Base-by-base conservation (phyloP, 2,329 filamentous ascomycete species). In the Parastagonospora nodorum region DNA sequence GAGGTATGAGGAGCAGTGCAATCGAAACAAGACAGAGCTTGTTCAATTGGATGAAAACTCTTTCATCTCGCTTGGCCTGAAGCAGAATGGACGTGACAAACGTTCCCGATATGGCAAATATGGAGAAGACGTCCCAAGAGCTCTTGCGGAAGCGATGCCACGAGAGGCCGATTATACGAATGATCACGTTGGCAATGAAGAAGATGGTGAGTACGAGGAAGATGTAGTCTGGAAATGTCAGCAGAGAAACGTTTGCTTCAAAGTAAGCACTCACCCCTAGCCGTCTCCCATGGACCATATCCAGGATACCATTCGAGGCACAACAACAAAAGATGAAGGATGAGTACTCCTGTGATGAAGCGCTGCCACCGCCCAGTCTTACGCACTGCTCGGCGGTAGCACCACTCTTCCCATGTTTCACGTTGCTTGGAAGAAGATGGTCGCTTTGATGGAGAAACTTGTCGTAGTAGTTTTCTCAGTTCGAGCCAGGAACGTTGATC, bases 401-500 rank as follows among this genome's bases (percentile, higher is more conserved):
- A 97, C 92, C 92, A 96, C 69, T 89, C 87, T 74, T 90, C 92
- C 87, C 91, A 94, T 48, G 82, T 85, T 58, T 86, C 76, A 39
- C 77, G 85, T 69, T 86, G 86, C 32, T 86, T 87, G 47, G 89
- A 90, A 45, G 87, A 85, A 44, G 92, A 89, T 2, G 93, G 93
- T 57, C 90, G 88, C 72, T 96, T 97, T 0, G 94, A 97, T 4
- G 94, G 94, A 3, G 92, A 93, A 9, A 99, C 92, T 71, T 97
- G 94, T 44, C 90, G 84, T 33, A 99, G 79, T 19, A 97, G 80
- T 75, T 99, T 99, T 50, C 94, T 85, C 61, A 99, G 76, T 73
- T 99, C 94, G 11, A 99, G 83, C 94, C 94, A 99, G 0, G 93
- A 96, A 62, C 94, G 87, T 72, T 99, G 94, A 65, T 99, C 94